These are phyloP conservation scores for Exophiala phaeomuriformis DNA, from an alignment of 2,329 filamentous ascomycete species.

Conservation along the genomic window DNA sequence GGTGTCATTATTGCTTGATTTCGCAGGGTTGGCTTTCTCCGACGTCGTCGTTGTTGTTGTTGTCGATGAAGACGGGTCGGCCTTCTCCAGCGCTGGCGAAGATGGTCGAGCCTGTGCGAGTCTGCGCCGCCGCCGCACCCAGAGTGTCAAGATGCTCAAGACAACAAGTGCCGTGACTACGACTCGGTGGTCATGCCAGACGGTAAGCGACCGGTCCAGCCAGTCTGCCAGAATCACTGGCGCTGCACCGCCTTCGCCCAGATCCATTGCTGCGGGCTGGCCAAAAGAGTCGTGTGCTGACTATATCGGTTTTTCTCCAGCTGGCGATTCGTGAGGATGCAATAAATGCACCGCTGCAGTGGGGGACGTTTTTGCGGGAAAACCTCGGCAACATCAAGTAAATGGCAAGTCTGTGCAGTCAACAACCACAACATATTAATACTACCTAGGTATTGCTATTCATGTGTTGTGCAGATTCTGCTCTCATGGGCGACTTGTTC, in stretches of 20 bases:
- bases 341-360: neutral
- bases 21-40: no score
- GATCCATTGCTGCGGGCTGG: constrained; percentile 19
- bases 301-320: neutral
- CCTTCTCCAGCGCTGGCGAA: constrained; percentile 18
- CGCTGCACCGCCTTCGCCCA: constrained; percentile 19
- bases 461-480: neutral
- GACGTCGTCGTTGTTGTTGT: neutral
- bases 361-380: neutral
- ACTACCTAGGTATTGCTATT: neutral
- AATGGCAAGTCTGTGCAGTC: no score
- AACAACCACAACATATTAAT: no score
- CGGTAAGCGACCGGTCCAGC: constrained; percentile 19
- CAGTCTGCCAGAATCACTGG: constrained; percentile 23
- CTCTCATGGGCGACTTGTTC: no score
- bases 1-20: no score
- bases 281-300: neutral
- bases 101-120: constrained; percentile 4
- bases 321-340: neutral
- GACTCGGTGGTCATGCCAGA: constrained; percentile 24
- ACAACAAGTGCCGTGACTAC: constrained; percentile 8
- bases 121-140: constrained; percentile 10
- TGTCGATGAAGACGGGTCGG: constrained; percentile 12
- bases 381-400: neutral
- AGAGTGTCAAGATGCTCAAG: constrained; percentile 8